Percentiles rank a stretch among this genome's conserved stretches.
Conservation (phyloP, 2,329 filamentous ascomycete genomes). For the Lachnellula hyalina region DNA sequence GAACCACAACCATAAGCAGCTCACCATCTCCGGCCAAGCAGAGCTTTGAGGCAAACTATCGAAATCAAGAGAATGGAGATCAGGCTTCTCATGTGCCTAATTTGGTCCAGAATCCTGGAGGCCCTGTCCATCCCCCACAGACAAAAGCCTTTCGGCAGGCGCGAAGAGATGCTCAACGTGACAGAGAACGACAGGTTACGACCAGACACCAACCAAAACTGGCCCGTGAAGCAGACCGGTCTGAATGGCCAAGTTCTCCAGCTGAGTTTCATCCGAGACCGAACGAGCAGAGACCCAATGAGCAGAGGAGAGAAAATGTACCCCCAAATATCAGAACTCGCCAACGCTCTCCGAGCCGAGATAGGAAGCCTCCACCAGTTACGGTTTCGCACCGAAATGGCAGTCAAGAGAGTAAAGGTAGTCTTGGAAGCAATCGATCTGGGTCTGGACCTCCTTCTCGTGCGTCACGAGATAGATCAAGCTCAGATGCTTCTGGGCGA, state of each 20-base stretch:
- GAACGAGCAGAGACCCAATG: conserved; percentile 11
- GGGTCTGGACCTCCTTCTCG: conserved; percentile 25
- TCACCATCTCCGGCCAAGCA: conserved; percentile 37
- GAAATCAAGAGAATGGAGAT: conserved; percentile 26
- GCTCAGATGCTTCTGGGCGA: conserved; percentile 26
- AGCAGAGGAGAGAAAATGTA: conserved; percentile 14
- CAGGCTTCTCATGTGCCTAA: conserved; percentile 5
- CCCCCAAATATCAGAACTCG: conserved; percentile 20
- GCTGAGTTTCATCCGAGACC: conserved; percentile 7
- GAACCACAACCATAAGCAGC: conserved; percentile 37
- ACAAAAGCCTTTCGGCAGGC: conserved; percentile 29
- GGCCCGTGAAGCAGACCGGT: conserved; percentile 12
- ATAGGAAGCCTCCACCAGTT: conserved; percentile 25
- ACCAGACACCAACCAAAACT: conserved; percentile 22
- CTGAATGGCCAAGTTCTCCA: conserved; percentile 14
- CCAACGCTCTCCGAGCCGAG: conserved; percentile 22
- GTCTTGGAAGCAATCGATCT: conserved; percentile 17
- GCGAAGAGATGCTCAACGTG: conserved; percentile 29
- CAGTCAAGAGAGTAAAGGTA: conserved; percentile 15
- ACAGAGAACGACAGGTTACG: conserved; percentile 26
- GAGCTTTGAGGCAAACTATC: conserved; percentile 22
- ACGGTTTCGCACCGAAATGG: conserved; percentile 17
- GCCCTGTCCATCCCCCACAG: conserved; percentile 16
- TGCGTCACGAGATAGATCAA: conserved; percentile 27
- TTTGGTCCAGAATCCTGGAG: conserved; percentile 7